Percentiles rank a stretch among this genome's conserved stretches.
These are phyloP conservation scores for Emergomyces africanus DNA, from an alignment of 2,329 filamentous ascomycete genomes.

Conservation along the genomic window DNA sequence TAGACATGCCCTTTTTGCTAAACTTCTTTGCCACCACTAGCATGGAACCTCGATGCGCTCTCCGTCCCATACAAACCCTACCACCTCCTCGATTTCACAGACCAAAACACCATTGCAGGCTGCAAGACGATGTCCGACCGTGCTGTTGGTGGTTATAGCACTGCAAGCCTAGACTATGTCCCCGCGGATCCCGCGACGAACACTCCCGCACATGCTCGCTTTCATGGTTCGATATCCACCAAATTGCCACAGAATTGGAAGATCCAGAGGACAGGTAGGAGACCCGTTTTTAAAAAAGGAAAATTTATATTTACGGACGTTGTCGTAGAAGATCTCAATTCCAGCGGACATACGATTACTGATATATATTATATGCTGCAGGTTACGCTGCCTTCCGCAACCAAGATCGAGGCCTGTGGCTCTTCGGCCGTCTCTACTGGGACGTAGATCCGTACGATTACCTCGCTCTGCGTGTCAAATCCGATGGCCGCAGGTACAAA, in stretches of 20 bases:
- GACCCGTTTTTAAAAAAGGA: neutral
- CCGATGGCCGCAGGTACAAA: slow-evolving; percentile 83
- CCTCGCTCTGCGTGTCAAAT: slow-evolving; percentile 77
- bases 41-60: slow-evolving; percentile 29
- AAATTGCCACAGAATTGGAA: slow-evolving; percentile 56
- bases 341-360: neutral
- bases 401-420: slow-evolving; percentile 56
- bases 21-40: slow-evolving; percentile 13
- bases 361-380: slow-evolving; percentile 24
- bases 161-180: slow-evolving; percentile 56
- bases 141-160: slow-evolving; percentile 77
- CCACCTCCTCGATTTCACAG: slow-evolving; percentile 29
- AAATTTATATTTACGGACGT: too few relatives aligned
- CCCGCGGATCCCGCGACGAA: slow-evolving; percentile 31
- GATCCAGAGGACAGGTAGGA: slow-evolving; percentile 28
- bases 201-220: slow-evolving; percentile 56
- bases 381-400: slow-evolving; percentile 91
- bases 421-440: slow-evolving; percentile 82
- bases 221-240: slow-evolving; percentile 80
- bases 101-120: slow-evolving; percentile 20
- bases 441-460: slow-evolving; percentile 82
- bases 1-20: neutral
- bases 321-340: neutral
- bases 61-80: slow-evolving; percentile 27
- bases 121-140: slow-evolving; percentile 72